These are phyloP conservation scores for Phlebiopsis flavidoalba DNA, from an alignment of 768 basidiomycete genomes.

Conservation along the genomic window DNA sequence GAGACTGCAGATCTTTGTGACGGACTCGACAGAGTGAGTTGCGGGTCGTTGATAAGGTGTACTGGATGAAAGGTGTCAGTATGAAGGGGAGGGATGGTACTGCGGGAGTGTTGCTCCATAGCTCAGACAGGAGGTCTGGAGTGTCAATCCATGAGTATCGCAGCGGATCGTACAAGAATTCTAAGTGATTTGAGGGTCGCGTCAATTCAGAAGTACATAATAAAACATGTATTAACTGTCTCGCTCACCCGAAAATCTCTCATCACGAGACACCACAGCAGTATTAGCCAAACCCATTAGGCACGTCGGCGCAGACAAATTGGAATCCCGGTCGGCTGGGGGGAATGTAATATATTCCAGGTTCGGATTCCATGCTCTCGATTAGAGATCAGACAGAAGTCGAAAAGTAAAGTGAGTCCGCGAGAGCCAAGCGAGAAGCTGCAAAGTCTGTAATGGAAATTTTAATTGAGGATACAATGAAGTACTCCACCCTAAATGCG, in stretches of 20 bases:
- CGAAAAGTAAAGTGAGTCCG: conserved; percentile 50
- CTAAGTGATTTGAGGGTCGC: conserved; percentile 29
- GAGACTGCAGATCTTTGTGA: conserved; percentile 63
- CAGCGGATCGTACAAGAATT: conserved; percentile 44
- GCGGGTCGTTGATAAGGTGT: conserved; percentile 30
- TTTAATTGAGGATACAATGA: not conserved
- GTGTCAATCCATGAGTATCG: conserved; percentile 58
- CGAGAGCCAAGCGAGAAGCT: conserved; percentile 53
- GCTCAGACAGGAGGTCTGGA: conserved; percentile 69
- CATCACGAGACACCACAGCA: conserved; percentile 35
- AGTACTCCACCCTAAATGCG: conserved; percentile 16
- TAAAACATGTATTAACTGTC: not conserved
- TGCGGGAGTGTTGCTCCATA: conserved; percentile 49
- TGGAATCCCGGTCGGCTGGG: conserved; percentile 1
- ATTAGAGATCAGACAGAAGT: conserved; percentile 36
- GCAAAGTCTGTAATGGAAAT: conserved; percentile 46
- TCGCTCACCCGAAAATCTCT: conserved; percentile 57
- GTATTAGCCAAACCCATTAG: conserved; percentile 48
- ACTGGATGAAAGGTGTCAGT: conserved; percentile 17
- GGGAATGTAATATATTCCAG: conserved; percentile 33
- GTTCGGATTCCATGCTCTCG: conserved; percentile 37
- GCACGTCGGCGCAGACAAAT: conserved; percentile 18
- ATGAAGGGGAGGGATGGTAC: conserved; percentile 14
- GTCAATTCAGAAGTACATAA: not conserved
- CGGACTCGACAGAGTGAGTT: conserved; percentile 33